Evolutionary conservation across 73 alveolate species (phyloP).

Genomic region (Paramecium pentaurelia): DNA sequence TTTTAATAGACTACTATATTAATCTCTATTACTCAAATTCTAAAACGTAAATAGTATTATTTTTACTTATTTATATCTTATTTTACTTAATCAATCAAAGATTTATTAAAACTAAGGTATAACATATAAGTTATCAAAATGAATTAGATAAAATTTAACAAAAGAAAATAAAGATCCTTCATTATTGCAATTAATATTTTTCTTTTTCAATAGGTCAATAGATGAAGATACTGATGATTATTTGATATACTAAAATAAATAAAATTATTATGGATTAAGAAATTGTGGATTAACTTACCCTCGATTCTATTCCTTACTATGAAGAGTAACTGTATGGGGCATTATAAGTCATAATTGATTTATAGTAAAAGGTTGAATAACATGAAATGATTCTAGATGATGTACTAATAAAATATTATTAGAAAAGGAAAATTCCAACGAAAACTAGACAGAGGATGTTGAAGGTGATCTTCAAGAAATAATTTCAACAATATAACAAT

Average conservation of each 20-base stretch:
- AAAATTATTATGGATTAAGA: slow-evolving; percentile 26
- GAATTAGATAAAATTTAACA: neutral
- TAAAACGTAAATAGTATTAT: neutral
- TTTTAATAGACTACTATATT: neutral
- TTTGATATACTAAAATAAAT: neutral
- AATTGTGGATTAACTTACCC: slow-evolving; percentile 29
- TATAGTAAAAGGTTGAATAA: neutral
- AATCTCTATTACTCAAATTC: neutral
- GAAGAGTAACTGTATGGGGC: slow-evolving; percentile 37
- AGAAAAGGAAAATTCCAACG: neutral
- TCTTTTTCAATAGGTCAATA: no score
- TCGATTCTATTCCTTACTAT: slow-evolving; percentile 28
- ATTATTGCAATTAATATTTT: no score
- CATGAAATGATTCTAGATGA: neutral
- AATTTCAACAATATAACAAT: neutral
- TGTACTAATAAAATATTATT: neutral
- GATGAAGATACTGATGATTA: no score
- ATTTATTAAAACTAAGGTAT: neutral
- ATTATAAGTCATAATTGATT: neutral
- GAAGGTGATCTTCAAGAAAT: neutral
- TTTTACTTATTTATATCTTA: neutral
- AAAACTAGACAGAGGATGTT: neutral
- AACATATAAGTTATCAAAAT: neutral
- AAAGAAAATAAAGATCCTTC: no score
- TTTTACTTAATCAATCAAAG: neutral